phyloP scores from a whole-genome alignment of 2,329 filamentous ascomycete genomes.

The Magnaporthales sp. region DNA sequence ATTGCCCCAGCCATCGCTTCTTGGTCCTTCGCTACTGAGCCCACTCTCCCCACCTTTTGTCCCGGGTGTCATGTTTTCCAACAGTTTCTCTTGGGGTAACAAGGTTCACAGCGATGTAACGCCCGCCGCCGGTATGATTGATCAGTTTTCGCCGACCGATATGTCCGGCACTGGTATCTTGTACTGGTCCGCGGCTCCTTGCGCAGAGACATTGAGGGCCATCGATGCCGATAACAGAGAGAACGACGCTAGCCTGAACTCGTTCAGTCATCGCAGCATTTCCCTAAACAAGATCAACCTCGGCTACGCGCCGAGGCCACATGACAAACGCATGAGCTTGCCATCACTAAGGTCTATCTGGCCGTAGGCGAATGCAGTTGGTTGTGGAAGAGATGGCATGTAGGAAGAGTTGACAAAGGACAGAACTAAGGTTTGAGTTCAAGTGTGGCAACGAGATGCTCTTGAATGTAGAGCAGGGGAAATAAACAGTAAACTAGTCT shows the following conservation, averaged over 20 bases:
- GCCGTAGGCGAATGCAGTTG: slow-evolving; percentile 11
- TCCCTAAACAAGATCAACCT: not conserved
- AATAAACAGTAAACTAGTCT: not conserved
- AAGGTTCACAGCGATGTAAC: not conserved
- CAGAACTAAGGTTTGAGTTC: not conserved
- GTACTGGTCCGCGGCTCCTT: not conserved
- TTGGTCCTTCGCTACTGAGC: slow-evolving; percentile 6
- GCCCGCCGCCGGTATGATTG: not conserved
- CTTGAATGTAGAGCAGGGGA: slow-evolving; percentile 1
- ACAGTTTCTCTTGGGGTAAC: not conserved
- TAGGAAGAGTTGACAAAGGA: not conserved
- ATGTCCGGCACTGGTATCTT: not conserved
- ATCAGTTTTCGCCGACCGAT: not conserved
- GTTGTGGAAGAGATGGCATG: not conserved
- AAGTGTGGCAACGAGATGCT: not conserved
- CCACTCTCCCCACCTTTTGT: slow-evolving; percentile 21
- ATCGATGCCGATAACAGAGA: not conserved
- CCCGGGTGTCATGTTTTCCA: slow-evolving; percentile 12
- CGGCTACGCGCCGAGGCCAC: slow-evolving; percentile 1
- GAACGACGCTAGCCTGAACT: not conserved
- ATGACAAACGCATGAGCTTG: slow-evolving; percentile 22
- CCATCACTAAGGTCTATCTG: slow-evolving; percentile 20
- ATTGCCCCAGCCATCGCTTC: not conserved
- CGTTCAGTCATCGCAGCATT: not conserved
- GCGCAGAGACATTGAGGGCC: too few species aligned